Conservation (phyloP, 169 alveolate genomes). For the Theileria parva region DNA sequence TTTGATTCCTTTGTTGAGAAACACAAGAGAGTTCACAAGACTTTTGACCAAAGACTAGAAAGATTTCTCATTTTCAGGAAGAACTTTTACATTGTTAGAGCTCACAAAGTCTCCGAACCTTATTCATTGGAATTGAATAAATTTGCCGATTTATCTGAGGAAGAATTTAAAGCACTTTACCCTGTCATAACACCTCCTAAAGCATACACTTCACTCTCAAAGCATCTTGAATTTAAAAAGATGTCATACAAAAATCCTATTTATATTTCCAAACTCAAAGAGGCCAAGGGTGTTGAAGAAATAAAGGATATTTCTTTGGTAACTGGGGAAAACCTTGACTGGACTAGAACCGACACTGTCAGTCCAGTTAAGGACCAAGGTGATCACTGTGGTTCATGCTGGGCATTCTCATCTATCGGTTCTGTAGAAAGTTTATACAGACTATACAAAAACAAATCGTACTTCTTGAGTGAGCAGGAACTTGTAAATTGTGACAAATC, state of each 20-base stretch:
- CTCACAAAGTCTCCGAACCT: slow-evolving; percentile 23
- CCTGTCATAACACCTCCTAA: slow-evolving; percentile 18
- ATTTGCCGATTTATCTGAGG: slow-evolving; percentile 39
- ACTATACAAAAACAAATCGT: background rate
- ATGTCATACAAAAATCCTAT: slow-evolving; percentile 4
- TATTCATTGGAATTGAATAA: slow-evolving; percentile 26
- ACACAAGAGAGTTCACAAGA: slow-evolving; percentile 21
- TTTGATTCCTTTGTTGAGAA: slow-evolving; percentile 43
- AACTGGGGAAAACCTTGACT: slow-evolving; percentile 22
- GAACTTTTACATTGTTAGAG: slow-evolving; percentile 29
- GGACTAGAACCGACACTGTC: slow-evolving; percentile 9
- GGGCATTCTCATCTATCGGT: slow-evolving; percentile 85
- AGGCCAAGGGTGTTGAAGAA: slow-evolving; percentile 22
- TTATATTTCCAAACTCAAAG: slow-evolving; percentile 31
- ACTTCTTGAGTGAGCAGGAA: slow-evolving; percentile 85
- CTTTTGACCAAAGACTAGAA: slow-evolving; percentile 36
- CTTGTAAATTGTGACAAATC: slow-evolving; percentile 81
- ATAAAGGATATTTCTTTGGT: slow-evolving; percentile 2
- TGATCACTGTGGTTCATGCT: slow-evolving; percentile 79
- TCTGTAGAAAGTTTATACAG: slow-evolving; percentile 71
- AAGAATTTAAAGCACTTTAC: slow-evolving; percentile 26
- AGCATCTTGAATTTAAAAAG: background rate
- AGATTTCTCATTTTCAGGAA: slow-evolving; percentile 34
- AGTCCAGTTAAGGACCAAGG: slow-evolving; percentile 80
- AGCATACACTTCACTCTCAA: background rate